Evolutionary conservation across 192 early-diverging fungal genomes (phyloP).

Genomic region (Backusella tarrabulga): DNA sequence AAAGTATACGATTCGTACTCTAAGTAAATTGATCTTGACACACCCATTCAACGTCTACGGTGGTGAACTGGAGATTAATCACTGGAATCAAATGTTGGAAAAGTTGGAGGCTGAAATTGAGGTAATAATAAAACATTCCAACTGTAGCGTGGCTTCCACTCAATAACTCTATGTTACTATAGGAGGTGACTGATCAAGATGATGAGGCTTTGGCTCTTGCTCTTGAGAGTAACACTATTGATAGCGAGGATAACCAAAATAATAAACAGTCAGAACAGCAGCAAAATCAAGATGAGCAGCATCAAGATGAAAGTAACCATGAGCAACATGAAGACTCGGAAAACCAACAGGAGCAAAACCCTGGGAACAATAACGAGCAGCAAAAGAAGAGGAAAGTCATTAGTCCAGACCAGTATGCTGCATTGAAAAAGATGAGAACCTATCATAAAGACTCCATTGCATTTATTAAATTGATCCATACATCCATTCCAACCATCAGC

Average conservation of each 20-base stretch:
- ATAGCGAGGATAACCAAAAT: neutral
- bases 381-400: neutral
- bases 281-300: neutral
- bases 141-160: neutral
- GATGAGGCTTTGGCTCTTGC: neutral
- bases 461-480: conserved; percentile 82
- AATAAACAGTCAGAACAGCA: neutral
- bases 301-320: neutral
- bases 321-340: neutral
- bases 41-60: conserved; percentile 91
- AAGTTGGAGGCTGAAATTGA: conserved; percentile 70
- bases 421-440: conserved; percentile 47
- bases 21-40: conserved; percentile 78
- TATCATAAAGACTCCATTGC: conserved; percentile 89
- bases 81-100: conserved; percentile 65
- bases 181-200: conserved; percentile 22
- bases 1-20: conserved; percentile 84
- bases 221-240: neutral
- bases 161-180: neutral
- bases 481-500: conserved; percentile 70
- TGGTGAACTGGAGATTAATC: conserved; percentile 67
- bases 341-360: neutral
- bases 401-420: neutral
- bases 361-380: neutral
- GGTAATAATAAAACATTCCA: conserved; percentile 33